These are phyloP conservation scores for Bassia scoparia DNA, from an alignment of 148 eudicot genomes.

Conservation along the genomic window DNA sequence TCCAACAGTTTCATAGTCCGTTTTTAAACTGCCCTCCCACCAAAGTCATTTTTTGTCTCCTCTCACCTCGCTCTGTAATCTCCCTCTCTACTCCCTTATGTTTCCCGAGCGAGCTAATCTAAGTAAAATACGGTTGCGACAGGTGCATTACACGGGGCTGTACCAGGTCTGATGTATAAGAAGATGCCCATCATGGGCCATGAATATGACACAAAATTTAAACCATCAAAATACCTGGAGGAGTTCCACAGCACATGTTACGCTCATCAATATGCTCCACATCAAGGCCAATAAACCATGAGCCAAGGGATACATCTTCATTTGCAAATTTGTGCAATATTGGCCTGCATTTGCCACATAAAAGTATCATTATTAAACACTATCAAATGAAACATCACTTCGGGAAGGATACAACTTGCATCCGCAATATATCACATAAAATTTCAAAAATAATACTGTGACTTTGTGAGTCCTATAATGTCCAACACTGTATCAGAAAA, in stretches of 20 bases:
- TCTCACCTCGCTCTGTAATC: too few relatives aligned
- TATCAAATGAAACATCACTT: background rate
- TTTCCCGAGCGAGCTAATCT: too few relatives aligned
- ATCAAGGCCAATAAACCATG: slow-evolving; percentile 96
- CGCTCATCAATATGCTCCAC: slow-evolving; percentile 90
- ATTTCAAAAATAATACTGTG: background rate
- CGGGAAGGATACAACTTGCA: background rate
- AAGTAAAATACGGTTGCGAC: too few relatives aligned
- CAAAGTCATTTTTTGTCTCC: too few relatives aligned
- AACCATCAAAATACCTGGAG: slow-evolving; percentile 59
- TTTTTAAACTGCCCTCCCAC: too few relatives aligned
- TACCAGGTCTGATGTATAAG: background rate
- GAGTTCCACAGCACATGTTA: slow-evolving; percentile 92
- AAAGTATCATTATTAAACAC: background rate
- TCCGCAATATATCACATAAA: background rate
- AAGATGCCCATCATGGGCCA: background rate
- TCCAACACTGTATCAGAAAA: background rate
- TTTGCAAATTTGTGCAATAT: slow-evolving; percentile 88
- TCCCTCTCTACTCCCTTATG: too few relatives aligned
- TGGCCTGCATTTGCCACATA: slow-evolving; percentile 44
- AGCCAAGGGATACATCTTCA: slow-evolving; percentile 91
- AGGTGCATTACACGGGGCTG: background rate
- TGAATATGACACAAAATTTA: background rate
- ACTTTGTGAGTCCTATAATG: background rate
- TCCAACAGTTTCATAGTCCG: too few relatives aligned